phyloP scores from a whole-genome alignment of 805 yeast genomes.

The Lachancea lanzarotensis region DNA sequence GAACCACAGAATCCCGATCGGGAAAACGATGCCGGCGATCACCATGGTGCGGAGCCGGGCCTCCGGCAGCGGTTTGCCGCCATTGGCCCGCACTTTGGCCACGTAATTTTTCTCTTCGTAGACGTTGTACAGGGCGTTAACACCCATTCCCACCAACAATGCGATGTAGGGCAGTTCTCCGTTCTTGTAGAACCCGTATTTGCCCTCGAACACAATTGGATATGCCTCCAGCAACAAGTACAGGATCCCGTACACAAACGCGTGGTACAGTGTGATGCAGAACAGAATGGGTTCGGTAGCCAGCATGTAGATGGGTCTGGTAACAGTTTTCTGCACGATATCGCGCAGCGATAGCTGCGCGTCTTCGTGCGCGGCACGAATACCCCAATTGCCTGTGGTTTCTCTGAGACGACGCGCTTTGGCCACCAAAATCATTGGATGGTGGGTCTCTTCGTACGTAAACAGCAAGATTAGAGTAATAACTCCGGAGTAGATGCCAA shows the following conservation, averaged over 20 bases:
- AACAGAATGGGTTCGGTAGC: conserved; percentile 65
- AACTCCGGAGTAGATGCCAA: conserved; percentile 51
- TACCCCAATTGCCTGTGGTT: conserved; percentile 75
- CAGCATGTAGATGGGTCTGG: conserved; percentile 66
- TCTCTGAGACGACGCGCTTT: conserved; percentile 60
- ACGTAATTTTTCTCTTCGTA: conserved; percentile 48
- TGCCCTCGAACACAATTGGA: conserved; percentile 60
- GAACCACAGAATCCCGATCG: conserved; percentile 78
- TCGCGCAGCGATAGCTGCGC: conserved; percentile 50
- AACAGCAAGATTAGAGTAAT: conserved; percentile 33
- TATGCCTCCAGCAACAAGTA: conserved; percentile 69
- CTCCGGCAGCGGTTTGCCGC: conserved; percentile 66
- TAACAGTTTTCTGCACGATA: conserved; percentile 53
- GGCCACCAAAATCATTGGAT: conserved; percentile 53
- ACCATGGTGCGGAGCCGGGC: conserved; percentile 73
- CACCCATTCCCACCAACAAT: conserved; percentile 58
- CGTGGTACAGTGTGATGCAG: conserved; percentile 61
- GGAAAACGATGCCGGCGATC: conserved; percentile 62
- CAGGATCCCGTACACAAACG: conserved; percentile 74
- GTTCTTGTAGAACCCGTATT: conserved; percentile 47
- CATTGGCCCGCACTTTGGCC: conserved; percentile 42
- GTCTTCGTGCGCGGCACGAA: conserved; percentile 70
- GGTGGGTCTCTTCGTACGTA: conserved; percentile 61
- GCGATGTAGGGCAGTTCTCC: conserved; percentile 75
- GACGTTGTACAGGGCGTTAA: conserved; percentile 51